Base-by-base conservation (phyloP, 108 stramenopile genomes). In the Pseudonitzschia multistriata region DNA sequence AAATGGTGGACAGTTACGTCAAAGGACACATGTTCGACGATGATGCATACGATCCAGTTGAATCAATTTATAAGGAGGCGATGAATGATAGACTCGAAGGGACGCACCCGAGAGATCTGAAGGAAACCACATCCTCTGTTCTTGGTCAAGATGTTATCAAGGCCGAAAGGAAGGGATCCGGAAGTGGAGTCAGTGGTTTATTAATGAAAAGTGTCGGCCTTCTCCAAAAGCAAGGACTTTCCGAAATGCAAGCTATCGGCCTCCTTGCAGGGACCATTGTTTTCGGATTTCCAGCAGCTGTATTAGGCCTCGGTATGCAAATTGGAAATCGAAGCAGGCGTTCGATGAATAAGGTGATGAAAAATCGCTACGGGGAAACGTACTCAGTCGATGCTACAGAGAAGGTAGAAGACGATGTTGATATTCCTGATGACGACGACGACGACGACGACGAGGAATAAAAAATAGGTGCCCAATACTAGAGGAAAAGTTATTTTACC, bases 61-160 rank as follows among this genome's bases (percentile, higher is more conserved):
- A 88, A 74, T 88, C 88, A 0, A 70, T 86, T 28, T 94, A 94
- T 62, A 85, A 87, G 34, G 92, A 94, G 62, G 82, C 81, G 8
- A 79, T 68, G 31, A 78, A 86, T 68, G 73, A 77, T 67, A 72
- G 47, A 11, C 45, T 68, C 0, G 30, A 65, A 35, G 79, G 79
- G 5, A n/a, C 66, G 1, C 71, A 87, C 59, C 79, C 79, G 17
- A 66, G 50, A 39, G 67, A 71, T 14, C 53, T 87, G 24, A 67
- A 52, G 27, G 79, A 81, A 49, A 77, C 71, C 31, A 72, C 77
- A 33, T 34, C 72, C n/a, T 54, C 63, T 14, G 40, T 79, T 13
- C 57, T 86, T 21, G 86, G 86, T 17, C 54, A 83, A 69, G 49
- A 73, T 64, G 71, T 34, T 13, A 33, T 67, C 33, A 70, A 70